These are phyloP conservation scores for Aspergillus sp. DNA, from an alignment of 2,329 filamentous ascomycete species.

Conservation along the genomic window DNA sequence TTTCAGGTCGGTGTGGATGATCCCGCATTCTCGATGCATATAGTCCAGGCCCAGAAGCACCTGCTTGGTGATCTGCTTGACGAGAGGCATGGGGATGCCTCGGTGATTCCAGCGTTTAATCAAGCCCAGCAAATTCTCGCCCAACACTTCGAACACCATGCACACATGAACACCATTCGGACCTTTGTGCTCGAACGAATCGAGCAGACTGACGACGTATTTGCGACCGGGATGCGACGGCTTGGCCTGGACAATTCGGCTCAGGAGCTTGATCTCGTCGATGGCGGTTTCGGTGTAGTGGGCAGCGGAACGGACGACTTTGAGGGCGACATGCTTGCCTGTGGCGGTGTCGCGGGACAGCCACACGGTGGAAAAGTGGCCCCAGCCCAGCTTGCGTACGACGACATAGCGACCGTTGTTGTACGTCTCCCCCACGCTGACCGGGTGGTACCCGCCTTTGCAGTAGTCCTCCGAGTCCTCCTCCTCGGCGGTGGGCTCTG, in stretches of 20 bases:
- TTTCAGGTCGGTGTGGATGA: slow-evolving; percentile 96
- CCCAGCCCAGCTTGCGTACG: slow-evolving; percentile 48
- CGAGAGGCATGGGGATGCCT: slow-evolving; percentile 89
- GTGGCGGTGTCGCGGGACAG: slow-evolving; percentile 72
- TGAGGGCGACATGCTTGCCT: slow-evolving; percentile 90
- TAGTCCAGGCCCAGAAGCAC: slow-evolving; percentile 93
- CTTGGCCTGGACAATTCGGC: slow-evolving; percentile 92
- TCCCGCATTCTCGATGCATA: slow-evolving; percentile 86
- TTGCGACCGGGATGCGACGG: slow-evolving; percentile 87
- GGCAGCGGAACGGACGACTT: slow-evolving; percentile 92
- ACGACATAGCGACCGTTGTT: slow-evolving; percentile 54
- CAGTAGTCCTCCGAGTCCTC: slow-evolving; percentile 99
- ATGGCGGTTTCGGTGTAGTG: slow-evolving; percentile 98
- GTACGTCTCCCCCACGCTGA: slow-evolving; percentile 89
- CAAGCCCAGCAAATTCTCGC: slow-evolving; percentile 85
- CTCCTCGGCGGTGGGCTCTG: slow-evolving; percentile 90
- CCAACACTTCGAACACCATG: slow-evolving; percentile 98
- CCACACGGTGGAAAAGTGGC: slow-evolving; percentile 97
- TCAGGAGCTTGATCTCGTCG: slow-evolving; percentile 97
- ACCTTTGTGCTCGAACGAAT: slow-evolving; percentile 96
- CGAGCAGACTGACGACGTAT: slow-evolving; percentile 90
- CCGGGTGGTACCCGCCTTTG: slow-evolving; percentile 96
- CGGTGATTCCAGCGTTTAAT: slow-evolving; percentile 99
- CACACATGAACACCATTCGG: slow-evolving; percentile 94
- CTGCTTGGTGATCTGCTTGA: slow-evolving; percentile 98